Conservation (phyloP, 2,329 filamentous ascomycete species). For the Aspergillus niger region DNA sequence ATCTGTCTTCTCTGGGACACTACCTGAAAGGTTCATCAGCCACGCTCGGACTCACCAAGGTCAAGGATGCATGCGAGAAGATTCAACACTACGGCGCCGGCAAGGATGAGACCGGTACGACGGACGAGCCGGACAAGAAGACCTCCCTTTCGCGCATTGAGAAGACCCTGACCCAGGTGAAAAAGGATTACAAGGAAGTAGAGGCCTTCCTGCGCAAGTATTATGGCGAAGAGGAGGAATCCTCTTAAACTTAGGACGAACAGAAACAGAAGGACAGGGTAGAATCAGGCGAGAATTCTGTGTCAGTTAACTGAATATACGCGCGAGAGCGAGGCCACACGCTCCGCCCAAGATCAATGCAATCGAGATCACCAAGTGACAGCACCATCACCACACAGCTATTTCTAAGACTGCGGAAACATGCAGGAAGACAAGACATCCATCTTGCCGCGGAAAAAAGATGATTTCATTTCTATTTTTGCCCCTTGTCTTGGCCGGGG, state of each 20-base stretch:
- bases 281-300: constrained; percentile 14
- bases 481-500: not conserved
- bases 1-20: constrained; percentile 82
- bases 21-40: constrained; percentile 97
- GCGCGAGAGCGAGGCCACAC: constrained; percentile 16
- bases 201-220: constrained; percentile 71
- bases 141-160: constrained; percentile 70
- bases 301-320: constrained; percentile 24
- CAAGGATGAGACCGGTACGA: constrained; percentile 74
- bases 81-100: constrained; percentile 89
- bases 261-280: constrained; percentile 13
- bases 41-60: constrained; percentile 84
- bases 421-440: not conserved
- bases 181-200: constrained; percentile 74
- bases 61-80: constrained; percentile 92
- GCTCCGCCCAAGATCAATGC: constrained; percentile 8
- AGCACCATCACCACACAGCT: not conserved
- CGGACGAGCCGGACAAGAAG: constrained; percentile 65
- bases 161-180: constrained; percentile 69
- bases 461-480: not conserved
- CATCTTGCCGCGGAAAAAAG: not conserved
- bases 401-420: constrained; percentile 1
- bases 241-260: constrained; percentile 3
- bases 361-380: not conserved
- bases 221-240: constrained; percentile 56